A percentile compares a stretch with the other conserved stretches of the same genome.
These are phyloP conservation scores for Cotoneaster glaucophyllus DNA, from an alignment of 306 rosid genomes.

Conservation along the genomic window DNA sequence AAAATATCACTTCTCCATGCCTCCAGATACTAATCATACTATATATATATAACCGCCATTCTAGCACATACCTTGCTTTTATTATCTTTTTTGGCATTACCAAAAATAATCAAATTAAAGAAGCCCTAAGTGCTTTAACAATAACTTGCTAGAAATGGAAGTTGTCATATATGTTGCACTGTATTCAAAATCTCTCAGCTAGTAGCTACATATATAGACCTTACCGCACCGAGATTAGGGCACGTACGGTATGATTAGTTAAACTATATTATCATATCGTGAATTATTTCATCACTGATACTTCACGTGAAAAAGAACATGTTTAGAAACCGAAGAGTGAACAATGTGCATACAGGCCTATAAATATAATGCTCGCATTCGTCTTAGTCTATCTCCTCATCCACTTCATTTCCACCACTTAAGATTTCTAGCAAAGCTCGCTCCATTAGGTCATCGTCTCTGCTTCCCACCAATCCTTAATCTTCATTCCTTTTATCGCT, in stretches of 20 bases:
- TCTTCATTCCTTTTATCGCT: neutral
- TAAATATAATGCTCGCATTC: neutral
- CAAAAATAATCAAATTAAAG: neutral
- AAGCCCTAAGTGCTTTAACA: neutral
- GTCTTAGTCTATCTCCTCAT: neutral
- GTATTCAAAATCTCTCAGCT: neutral
- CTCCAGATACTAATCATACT: neutral
- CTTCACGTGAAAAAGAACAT: neutral
- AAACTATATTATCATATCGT: neutral
- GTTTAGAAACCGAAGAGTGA: neutral
- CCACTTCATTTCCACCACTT: neutral
- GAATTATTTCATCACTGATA: neutral
- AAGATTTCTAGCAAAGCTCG: neutral
- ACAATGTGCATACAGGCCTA: neutral
- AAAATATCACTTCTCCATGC: neutral
- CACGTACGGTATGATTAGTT: neutral
- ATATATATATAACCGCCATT: too few relatives aligned
- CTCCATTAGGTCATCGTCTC: neutral
- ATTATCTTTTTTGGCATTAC: neutral
- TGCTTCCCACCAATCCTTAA: neutral
- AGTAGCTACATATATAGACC: neutral
- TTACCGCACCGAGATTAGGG: neutral
- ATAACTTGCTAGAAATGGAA: neutral
- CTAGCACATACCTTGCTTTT: neutral
- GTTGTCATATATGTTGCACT: neutral